phyloP scores from a whole-genome alignment of 2,329 filamentous ascomycete species.

The Cladosporium sp. region DNA sequence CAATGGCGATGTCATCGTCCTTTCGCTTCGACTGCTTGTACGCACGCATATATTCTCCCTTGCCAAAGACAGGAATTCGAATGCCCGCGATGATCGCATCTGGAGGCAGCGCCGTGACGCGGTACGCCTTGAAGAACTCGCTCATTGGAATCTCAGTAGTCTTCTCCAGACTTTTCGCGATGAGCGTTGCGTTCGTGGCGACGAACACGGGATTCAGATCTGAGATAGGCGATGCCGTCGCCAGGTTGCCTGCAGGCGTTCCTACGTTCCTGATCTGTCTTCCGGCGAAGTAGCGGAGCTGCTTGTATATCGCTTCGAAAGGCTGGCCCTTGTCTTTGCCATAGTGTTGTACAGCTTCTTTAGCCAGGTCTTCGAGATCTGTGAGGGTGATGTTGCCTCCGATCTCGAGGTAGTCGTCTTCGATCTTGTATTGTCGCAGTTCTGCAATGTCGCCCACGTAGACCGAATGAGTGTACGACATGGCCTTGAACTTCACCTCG shows the following conservation, averaged over 20 bases:
- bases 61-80: conserved; percentile 76
- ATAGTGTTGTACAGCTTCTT: conserved; percentile 77
- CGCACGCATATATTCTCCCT: conserved; percentile 80
- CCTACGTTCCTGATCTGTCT: conserved; percentile 97
- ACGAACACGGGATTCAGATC: conserved; percentile 94
- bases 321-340: conserved; percentile 72
- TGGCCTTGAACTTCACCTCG: conserved; percentile 95
- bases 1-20: conserved; percentile 97
- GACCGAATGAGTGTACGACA: conserved; percentile 86
- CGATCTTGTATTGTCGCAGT: conserved; percentile 76
- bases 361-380: conserved; percentile 82
- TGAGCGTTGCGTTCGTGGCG: conserved; percentile 76
- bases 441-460: conserved; percentile 93
- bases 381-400: conserved; percentile 92
- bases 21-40: conserved; percentile 98
- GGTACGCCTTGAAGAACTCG: conserved; percentile 89
- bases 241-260: conserved; percentile 90
- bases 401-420: conserved; percentile 82
- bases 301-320: conserved; percentile 88
- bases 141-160: conserved; percentile 88
- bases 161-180: conserved; percentile 74
- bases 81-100: conserved; percentile 86
- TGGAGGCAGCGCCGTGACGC: conserved; percentile 75
- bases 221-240: conserved; percentile 92
- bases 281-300: conserved; percentile 92